Evolutionary conservation across 2,329 filamentous ascomycete genomes (phyloP).

Genomic region (Aspergillus sp.): DNA sequence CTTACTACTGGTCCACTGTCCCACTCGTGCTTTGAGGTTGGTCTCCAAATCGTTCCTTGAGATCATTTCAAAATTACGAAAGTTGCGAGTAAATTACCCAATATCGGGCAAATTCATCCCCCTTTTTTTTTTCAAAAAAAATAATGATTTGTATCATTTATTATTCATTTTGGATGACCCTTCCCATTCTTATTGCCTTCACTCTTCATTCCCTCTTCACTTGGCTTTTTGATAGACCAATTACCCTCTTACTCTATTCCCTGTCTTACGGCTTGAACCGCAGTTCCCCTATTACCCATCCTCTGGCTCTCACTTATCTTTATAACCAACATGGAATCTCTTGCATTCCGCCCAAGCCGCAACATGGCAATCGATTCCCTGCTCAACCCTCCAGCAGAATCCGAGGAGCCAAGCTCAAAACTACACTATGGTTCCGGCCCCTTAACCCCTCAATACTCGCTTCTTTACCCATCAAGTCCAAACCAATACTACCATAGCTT

Average conservation of each 20-base stretch:
- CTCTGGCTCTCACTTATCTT: slow-evolving; percentile 11
- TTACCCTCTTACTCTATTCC: background rate
- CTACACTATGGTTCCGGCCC: slow-evolving; percentile 16
- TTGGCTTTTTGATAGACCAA: background rate
- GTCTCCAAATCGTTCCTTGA: background rate
- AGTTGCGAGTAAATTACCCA: background rate
- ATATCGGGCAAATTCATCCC: background rate
- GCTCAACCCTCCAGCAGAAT: slow-evolving; percentile 32
- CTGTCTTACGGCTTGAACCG: too few relatives aligned
- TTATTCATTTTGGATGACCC: background rate
- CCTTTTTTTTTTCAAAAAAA: background rate
- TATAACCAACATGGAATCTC: slow-evolving; percentile 18
- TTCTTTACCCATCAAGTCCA: slow-evolving; percentile 31
- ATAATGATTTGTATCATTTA: background rate
- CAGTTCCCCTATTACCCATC: slow-evolving; percentile 2
- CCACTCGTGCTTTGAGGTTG: background rate
- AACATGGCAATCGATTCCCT: slow-evolving; percentile 37
- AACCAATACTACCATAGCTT: slow-evolving; percentile 29
- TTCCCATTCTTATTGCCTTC: background rate
- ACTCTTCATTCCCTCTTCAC: background rate
- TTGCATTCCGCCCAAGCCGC: slow-evolving; percentile 26
- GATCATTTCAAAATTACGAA: background rate
- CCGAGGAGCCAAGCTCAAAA: slow-evolving; percentile 13
- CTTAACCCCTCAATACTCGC: slow-evolving; percentile 25
- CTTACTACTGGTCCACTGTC: too few relatives aligned